Evolutionary conservation across 495 filamentous ascomycete species (phyloP), one percentile per base, ranked within the genome.

Genomic region (Rostrohypoxylon terebratum): DNA sequence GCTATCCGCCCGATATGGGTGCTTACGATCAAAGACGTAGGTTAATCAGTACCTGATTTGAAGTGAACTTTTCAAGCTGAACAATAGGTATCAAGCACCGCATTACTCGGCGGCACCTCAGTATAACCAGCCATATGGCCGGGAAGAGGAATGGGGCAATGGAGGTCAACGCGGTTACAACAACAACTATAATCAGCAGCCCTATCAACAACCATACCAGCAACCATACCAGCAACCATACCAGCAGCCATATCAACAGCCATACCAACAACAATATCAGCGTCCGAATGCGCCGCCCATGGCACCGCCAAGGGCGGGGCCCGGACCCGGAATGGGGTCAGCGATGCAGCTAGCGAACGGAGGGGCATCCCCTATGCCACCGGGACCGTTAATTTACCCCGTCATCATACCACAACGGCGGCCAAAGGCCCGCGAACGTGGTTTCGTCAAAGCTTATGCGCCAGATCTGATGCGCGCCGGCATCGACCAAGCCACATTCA

Each of bases 381-480:
- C 23, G 8, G 68, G 23, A 31, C 44, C 34, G 20, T 55, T 71
- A 38, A 45, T 47, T 8, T 71, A 71, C 60, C 68, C 68, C 2
- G 61, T 71, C 3, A 71, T 71, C 9, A 13, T 71, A 18, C 68
- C 68, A 13, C 68, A 71, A 63, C 72, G 76, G 21, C 62, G 75
- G 57, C 76, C 78, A 28, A 74, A 71, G 23, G 61, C 61, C 16
- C 81, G 77, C 28, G 57, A 55, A 6, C 76, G 77, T 9, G 79
- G 80, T 1, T 85, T 83, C 70, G 75, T 79, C 50, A 73, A 78
- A 20, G 79, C 82, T 1, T 85, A 85, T 64, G 74, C 80, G 33
- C 82, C 83, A 1, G 76, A 76, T 23, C 64, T 85, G 14, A 76
- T 72, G 59, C 65, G 77, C 5, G 79, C 75, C 58, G 80, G 77